Percentiles rank a stretch among this genome's conserved stretches.
Evolutionary conservation across 495 filamentous ascomycete species (phyloP).

Genomic region (Xylaria intraflava): DNA sequence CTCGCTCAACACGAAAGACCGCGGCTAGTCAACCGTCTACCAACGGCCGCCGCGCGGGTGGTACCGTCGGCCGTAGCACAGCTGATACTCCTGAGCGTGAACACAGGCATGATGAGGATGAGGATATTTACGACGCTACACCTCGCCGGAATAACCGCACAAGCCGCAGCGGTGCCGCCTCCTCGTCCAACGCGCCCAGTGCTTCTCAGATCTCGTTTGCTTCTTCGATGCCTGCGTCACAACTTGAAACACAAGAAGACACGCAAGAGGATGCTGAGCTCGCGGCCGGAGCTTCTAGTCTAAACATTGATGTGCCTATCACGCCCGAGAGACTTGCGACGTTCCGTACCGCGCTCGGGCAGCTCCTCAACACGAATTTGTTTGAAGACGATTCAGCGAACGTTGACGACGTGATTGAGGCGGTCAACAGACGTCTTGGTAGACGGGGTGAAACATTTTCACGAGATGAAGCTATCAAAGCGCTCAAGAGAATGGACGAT

Average conservation of each 20-base stretch:
- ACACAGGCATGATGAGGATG: slow-evolving; percentile 23
- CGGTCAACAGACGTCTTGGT: slow-evolving; percentile 67
- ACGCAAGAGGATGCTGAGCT: slow-evolving; percentile 32
- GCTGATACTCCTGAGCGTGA: slow-evolving; percentile 17
- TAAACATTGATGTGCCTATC: slow-evolving; percentile 44
- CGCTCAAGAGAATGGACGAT: slow-evolving; percentile 71
- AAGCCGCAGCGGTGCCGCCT: slow-evolving; percentile 21
- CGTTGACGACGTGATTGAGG: slow-evolving; percentile 65
- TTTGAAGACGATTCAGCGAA: slow-evolving; percentile 77
- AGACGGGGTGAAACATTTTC: slow-evolving; percentile 52
- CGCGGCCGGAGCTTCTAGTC: slow-evolving; percentile 28
- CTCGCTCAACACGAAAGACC: slow-evolving; percentile 23
- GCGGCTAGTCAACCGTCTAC: slow-evolving; percentile 22
- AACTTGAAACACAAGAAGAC: slow-evolving; percentile 32
- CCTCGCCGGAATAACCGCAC: slow-evolving; percentile 32
- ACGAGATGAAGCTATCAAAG: slow-evolving; percentile 64
- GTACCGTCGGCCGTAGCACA: slow-evolving; percentile 12
- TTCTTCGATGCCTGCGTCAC: slow-evolving; percentile 40
- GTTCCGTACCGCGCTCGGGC: slow-evolving; percentile 76
- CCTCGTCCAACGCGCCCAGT: slow-evolving; percentile 22
- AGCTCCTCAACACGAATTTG: slow-evolving; percentile 66
- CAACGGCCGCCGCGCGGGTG: slow-evolving; percentile 21
- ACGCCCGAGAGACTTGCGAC: slow-evolving; percentile 55
- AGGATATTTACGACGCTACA: slow-evolving; percentile 36
- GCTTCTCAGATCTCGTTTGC: slow-evolving; percentile 41